These are phyloP conservation scores for Cercophora samala DNA, from an alignment of 495 filamentous ascomycete species.

Conservation along the genomic window DNA sequence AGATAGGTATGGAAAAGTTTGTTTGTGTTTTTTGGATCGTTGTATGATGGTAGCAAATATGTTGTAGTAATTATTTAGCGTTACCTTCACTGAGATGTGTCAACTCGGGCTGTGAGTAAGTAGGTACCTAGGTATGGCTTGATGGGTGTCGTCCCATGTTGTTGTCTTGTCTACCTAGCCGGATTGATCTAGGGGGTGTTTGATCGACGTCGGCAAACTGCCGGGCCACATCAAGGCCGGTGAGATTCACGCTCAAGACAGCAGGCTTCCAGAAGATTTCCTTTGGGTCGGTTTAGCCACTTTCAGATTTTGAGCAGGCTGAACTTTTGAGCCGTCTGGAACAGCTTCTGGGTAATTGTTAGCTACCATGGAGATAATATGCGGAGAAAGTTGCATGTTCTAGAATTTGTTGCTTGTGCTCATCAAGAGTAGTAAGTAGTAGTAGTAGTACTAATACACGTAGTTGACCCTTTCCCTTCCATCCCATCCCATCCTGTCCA, in stretches of 20 bases:
- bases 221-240: not conserved
- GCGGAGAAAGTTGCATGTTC: not conserved
- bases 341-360: no score
- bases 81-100: not conserved
- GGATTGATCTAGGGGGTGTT: not conserved
- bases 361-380: no score
- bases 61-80: not conserved
- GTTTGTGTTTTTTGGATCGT: not conserved
- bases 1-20: not conserved
- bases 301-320: slow-evolving; percentile 9
- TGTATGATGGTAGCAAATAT: not conserved
- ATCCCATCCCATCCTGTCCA: not conserved
- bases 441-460: slow-evolving; percentile 1
- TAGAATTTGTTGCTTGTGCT: not conserved
- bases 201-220: slow-evolving; percentile 16
- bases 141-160: not conserved
- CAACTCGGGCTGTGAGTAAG: not conserved
- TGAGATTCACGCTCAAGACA: not conserved
- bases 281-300: slow-evolving; percentile 11
- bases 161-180: not conserved
- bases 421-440: not conserved
- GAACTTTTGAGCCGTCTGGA: no score
- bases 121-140: no score
- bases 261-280: slow-evolving; percentile 13
- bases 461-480: not conserved